Base-by-base conservation (phyloP, 176 grass and related monocot genomes). In the Eragrostis nindensis region DNA sequence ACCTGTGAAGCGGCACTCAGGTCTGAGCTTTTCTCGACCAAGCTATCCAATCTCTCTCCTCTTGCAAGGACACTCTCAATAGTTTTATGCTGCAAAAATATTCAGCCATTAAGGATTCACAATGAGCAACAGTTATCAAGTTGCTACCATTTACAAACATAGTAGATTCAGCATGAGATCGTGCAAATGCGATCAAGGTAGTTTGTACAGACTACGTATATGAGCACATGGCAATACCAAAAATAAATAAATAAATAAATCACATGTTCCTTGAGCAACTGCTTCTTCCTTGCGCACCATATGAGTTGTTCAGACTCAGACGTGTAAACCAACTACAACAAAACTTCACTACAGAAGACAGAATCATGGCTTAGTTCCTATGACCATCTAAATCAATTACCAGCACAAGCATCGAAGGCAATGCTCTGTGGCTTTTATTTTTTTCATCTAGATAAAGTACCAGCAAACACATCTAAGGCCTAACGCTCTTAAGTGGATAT, bases 11-110 rank as follows among this genome's bases (percentile, higher is more conserved):
- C 92, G 60, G 92, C 88, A 86, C 96, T 99, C 27, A 99, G 81
- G 70, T 99, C 96, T 67, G 96, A 99, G 53, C 96, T 99, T 85
- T 99, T 99, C 84, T 99, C 92, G 47, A 99, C 96, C 79, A 99
- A 89, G 87, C 96, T 99, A 83, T 99, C 96, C 84, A 99, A 84
- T 65, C 74, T 91, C 87, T 99, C 96, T 62, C 96, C 96, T 83
- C 96, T 94, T 79, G 27, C 72, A 40, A 99, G 92, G 45, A 95
- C 96, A 83, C 91, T 99, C 38, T 99, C 96, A 62, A 95, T 99
- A 73, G 96, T 99, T 85, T 99, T 99, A 83, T 99, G 93, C 96
- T 99, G 91, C 73, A 78, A 41, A 74, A 86, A 75, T 67, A 78
- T 84, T 87, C 70, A 85, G 13, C 73, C 61, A 64, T 8, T 54